These are phyloP conservation scores for Crithidia brevicula DNA, from an alignment of 208 protist genomes.

Conservation along the genomic window DNA sequence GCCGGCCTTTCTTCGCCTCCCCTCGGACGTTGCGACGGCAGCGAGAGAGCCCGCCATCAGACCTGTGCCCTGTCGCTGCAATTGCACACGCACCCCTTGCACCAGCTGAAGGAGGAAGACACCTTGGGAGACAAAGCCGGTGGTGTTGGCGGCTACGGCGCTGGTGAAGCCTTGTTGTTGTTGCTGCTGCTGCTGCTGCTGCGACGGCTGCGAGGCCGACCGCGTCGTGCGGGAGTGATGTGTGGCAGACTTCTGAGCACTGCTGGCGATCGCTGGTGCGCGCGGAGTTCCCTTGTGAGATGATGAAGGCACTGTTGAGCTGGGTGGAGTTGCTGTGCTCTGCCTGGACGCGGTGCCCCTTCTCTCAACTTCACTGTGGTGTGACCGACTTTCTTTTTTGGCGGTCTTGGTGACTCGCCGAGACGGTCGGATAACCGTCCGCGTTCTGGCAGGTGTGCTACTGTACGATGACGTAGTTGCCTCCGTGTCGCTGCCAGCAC, in stretches of 20 bases:
- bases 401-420: background rate
- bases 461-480: background rate
- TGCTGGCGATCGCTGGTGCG: background rate
- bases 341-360: background rate
- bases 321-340: no score
- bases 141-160: conserved; percentile 10
- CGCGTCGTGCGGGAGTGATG: background rate
- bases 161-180: background rate
- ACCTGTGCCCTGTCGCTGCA: conserved; percentile 24
- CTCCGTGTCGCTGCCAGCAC: background rate
- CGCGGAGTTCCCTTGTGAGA: background rate
- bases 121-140: conserved; percentile 28
- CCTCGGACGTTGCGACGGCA: conserved; percentile 3
- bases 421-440: background rate
- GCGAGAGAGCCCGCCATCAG: conserved; percentile 28
- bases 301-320: background rate
- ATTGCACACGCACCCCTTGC: conserved; percentile 27
- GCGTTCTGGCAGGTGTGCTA: background rate
- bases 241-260: background rate
- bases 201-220: background rate
- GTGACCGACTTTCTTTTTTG: background rate
- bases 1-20: background rate
- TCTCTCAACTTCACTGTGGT: background rate
- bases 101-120: conserved; percentile 31
- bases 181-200: conserved; percentile 11